Evolutionary conservation across 2,329 filamentous ascomycete genomes (phyloP).

Genomic region (Penicillium frequentans): DNA sequence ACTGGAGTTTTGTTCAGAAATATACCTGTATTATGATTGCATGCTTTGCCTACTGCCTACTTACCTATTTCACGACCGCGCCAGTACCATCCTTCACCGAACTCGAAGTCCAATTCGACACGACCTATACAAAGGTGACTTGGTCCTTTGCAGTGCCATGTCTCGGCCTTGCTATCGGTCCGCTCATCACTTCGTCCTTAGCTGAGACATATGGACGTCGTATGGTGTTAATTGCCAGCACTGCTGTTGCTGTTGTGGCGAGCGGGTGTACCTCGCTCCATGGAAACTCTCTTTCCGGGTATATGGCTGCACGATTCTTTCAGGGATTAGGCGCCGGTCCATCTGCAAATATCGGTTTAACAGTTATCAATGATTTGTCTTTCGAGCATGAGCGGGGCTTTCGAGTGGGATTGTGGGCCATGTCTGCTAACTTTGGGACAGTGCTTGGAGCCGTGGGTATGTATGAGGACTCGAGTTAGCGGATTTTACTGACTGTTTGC

Average conservation of each 20-base stretch:
- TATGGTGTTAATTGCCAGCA: not conserved
- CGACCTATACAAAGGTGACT: not conserved
- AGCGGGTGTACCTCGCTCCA: not conserved
- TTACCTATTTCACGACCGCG: not conserved
- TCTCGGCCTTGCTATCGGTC: not conserved
- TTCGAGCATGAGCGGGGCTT: not conserved
- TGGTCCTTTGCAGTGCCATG: not conserved
- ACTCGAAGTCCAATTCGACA: not conserved
- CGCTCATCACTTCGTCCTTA: not conserved
- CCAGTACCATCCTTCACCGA: not conserved
- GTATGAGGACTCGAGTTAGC: not conserved
- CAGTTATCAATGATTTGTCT: not conserved
- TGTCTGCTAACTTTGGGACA: not conserved
- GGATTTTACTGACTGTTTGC: not conserved
- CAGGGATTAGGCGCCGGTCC: not conserved
- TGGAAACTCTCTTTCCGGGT: not conserved
- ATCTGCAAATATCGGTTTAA: not conserved
- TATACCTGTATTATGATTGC: not conserved
- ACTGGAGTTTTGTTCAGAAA: not conserved
- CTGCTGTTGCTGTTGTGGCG: not conserved
- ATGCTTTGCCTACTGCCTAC: not conserved
- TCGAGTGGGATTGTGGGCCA: not conserved
- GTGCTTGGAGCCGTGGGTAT: not conserved
- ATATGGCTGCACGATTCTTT: not conserved
- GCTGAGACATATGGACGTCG: not conserved